Evolutionary conservation across 2,329 filamentous ascomycete species (phyloP).

Genomic region (Amylocarpus encephaloides): DNA sequence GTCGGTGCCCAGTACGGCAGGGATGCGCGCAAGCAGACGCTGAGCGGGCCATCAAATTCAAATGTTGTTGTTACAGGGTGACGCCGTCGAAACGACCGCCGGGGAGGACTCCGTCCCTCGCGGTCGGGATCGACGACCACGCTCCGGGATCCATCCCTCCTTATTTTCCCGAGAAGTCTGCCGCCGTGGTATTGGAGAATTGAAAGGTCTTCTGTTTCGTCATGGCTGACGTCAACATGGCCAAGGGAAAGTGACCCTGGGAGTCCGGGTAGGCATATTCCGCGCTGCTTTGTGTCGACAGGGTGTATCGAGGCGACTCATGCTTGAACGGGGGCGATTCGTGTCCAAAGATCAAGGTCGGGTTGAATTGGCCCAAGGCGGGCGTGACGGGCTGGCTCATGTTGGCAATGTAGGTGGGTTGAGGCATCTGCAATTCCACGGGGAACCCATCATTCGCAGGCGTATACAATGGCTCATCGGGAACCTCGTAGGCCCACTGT

Average conservation of each 20-base stretch:
- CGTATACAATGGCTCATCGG: constrained; percentile 28
- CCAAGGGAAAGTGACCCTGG: constrained; percentile 9
- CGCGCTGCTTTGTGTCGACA: constrained; percentile 19
- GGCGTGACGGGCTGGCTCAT: constrained; percentile 30
- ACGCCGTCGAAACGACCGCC: neutral
- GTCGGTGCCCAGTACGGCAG: neutral
- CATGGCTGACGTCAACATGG: constrained; percentile 19
- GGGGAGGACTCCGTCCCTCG: neutral
- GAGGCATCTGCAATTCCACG: constrained; percentile 25
- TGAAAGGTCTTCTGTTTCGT: constrained; percentile 30
- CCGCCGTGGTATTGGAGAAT: constrained; percentile 30
- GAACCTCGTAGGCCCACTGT: constrained; percentile 23
- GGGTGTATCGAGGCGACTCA: constrained; percentile 22
- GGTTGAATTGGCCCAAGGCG: constrained; percentile 27
- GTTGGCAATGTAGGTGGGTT: constrained; percentile 15
- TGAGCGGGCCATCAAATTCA: neutral
- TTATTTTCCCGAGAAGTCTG: constrained; percentile 31
- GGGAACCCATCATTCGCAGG: constrained; percentile 25
- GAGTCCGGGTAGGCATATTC: constrained; percentile 27
- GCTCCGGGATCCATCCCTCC: neutral
- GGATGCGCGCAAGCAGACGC: neutral
- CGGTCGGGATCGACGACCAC: neutral
- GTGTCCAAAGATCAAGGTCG: constrained; percentile 19
- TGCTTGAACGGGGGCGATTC: constrained; percentile 23
- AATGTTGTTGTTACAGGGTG: neutral